phyloP scores from a whole-genome alignment of 2,329 filamentous ascomycete species.

The Penicillium sp. region DNA sequence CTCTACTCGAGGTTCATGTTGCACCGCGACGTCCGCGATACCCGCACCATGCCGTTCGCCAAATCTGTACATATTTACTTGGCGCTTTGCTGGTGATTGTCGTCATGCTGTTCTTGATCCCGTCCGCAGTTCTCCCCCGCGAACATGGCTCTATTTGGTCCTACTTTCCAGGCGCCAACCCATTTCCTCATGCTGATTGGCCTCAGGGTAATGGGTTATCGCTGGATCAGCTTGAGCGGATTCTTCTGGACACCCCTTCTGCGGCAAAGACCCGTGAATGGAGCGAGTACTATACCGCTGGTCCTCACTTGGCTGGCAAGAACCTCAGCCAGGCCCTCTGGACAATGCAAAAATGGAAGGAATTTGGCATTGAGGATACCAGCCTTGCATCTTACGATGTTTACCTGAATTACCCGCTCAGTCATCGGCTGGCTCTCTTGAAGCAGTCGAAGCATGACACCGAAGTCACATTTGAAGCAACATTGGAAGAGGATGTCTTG shows the following conservation, averaged over 20 bases:
- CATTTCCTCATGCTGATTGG: constrained; percentile 37
- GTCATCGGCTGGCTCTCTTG: constrained; percentile 63
- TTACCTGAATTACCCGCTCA: constrained; percentile 71
- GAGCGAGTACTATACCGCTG: constrained; percentile 72
- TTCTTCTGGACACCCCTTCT: constrained; percentile 50
- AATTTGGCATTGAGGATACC: constrained; percentile 58
- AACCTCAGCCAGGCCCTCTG: constrained; percentile 72
- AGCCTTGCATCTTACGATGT: constrained; percentile 65
- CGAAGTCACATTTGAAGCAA: constrained; percentile 69
- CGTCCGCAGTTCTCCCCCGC: constrained; percentile 34
- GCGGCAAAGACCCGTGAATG: constrained; percentile 59
- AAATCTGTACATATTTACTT: constrained; percentile 38
- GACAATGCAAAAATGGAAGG: constrained; percentile 67
- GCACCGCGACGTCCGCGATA: constrained; percentile 37
- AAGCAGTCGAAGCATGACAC: constrained; percentile 39
- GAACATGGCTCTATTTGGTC: constrained; percentile 34
- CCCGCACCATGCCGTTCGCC: constrained; percentile 39
- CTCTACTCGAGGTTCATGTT: constrained; percentile 39
- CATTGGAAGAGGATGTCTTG: constrained; percentile 75
- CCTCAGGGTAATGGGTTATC: constrained; percentile 42
- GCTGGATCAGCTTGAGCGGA: constrained; percentile 50
- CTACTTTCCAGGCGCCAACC: constrained; percentile 36
- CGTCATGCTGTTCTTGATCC: constrained; percentile 39
- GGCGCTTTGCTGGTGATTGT: constrained; percentile 33
- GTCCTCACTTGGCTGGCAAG: constrained; percentile 68